Evolutionary conservation across 768 basidiomycete genomes (phyloP), one percentile per base, ranked within the genome.

Genomic region (Hypholoma sublateritium): DNA sequence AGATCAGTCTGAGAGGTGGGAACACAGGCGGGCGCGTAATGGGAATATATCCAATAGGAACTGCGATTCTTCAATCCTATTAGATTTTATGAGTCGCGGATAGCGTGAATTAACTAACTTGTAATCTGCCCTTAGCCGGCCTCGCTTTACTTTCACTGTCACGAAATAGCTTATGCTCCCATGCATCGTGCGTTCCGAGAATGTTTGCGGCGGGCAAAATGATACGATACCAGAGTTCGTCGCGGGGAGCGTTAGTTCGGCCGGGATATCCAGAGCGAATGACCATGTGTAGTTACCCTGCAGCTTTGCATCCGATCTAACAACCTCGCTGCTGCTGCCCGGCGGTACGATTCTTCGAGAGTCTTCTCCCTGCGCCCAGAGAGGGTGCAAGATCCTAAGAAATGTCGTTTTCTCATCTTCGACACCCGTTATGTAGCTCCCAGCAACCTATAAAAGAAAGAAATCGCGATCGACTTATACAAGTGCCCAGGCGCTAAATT

Each of bases 1-100:
- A 73, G 7, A 77, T 61, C 54, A 73, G 73, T 6, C 74, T 66
- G 11, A 73, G 67, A 19, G 62, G 52, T 14, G 75, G 73, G 17
- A 74, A 66, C 25, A 71, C 67, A 5, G 59, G 60, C 32, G 74
- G 73, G n/a, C 61, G 58, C 17, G 14, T 17, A 17, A 41, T 6
- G 39, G 39, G 39, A 14, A 41, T 17, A 17, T 41, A 41, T 41
- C 39, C 39, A 1, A 41, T 16, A 5, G 39, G 39, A 17, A 17
- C 11, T 41, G 39, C 6, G 6, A 41, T 41, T 13, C 39, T 41
- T 16, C 5, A 41, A 16, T 41, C 17, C 12, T 41, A 13, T 41
- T 41, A 41, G 5, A 2, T 41, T 41, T 16, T 13, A 9, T 41
- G 39, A 13, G 5, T 32, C 14, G 16, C 39, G 6, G 12, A 17